Evolutionary conservation across 192 early-diverging fungal genomes (phyloP).

Genomic region (Backusella mclennaniae): DNA sequence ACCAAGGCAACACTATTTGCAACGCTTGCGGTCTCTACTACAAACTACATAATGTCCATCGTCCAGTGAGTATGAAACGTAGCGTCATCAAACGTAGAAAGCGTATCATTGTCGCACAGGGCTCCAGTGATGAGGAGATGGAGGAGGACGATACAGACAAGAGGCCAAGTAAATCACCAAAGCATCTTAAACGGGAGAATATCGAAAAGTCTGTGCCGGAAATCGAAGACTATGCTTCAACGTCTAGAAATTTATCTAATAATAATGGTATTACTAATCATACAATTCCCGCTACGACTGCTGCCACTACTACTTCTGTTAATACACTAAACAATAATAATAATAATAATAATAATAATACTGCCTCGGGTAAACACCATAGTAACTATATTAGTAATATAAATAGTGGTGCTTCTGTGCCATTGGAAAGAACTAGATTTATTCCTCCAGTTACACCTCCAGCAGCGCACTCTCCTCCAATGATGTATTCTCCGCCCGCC

Average conservation of each 20-base stretch:
- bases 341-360: background rate
- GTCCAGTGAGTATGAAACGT: conserved; percentile 81
- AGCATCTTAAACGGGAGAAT: background rate
- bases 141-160: conserved; percentile 1
- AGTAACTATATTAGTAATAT: conserved; percentile 2
- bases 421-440: background rate
- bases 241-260: background rate
- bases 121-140: conserved; percentile 15
- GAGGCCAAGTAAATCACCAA: background rate
- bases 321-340: background rate
- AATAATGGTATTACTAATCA: background rate
- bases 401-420: conserved; percentile 1
- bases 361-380: background rate
- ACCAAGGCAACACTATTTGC: conserved; percentile 72
- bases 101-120: conserved; percentile 43
- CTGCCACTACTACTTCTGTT: background rate
- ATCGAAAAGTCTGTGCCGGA: background rate
- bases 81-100: conserved; percentile 75
- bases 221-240: conserved; percentile 1
- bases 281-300: background rate
- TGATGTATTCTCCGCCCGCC: background rate
- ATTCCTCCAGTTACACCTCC: background rate
- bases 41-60: conserved; percentile 77
- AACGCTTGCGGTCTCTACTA: conserved; percentile 91
- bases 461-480: background rate